phyloP scores from a whole-genome alignment of 2,329 filamentous ascomycete genomes.

The Neopestalotiopsis clavispora region DNA sequence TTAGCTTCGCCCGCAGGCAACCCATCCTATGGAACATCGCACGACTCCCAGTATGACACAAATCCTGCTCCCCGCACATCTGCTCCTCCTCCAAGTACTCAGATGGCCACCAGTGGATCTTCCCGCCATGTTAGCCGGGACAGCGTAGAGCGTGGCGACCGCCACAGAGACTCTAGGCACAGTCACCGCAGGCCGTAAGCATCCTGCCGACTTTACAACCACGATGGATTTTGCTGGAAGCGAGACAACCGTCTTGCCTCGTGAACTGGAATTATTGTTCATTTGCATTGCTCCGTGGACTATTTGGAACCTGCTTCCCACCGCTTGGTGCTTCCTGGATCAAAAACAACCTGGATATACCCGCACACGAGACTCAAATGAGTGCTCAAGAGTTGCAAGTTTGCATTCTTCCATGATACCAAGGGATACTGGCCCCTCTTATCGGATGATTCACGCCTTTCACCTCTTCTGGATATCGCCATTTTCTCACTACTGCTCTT shows the following conservation, averaged over 20 bases:
- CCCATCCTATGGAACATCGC: constrained; percentile 45
- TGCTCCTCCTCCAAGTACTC: constrained; percentile 33
- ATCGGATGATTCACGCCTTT: constrained; percentile 17
- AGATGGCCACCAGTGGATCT: constrained; percentile 37
- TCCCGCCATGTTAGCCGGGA: constrained; percentile 30
- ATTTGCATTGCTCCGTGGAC: constrained; percentile 34
- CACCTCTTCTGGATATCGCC: constrained; percentile 25
- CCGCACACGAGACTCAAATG: constrained; percentile 35
- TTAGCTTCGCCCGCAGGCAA: constrained; percentile 58
- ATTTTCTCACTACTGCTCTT: constrained; percentile 15
- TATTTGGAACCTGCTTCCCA: constrained; percentile 31
- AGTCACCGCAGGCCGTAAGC: constrained; percentile 35
- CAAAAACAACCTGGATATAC: constrained; percentile 36
- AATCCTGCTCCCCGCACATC: constrained; percentile 41
- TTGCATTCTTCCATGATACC: constrained; percentile 36
- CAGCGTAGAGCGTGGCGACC: constrained; percentile 31
- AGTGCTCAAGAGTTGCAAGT: constrained; percentile 39
- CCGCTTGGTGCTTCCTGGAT: constrained; percentile 30
- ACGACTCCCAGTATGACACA: constrained; percentile 59
- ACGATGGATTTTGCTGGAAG: constrained; percentile 18
- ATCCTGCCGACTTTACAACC: constrained; percentile 20
- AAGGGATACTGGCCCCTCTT: constrained; percentile 18
- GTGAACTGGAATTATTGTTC: constrained; percentile 34
- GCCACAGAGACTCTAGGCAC: constrained; percentile 35
- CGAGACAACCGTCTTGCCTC: constrained; percentile 28